phyloP scores from a whole-genome alignment of 78 protist species.

The Speleostelium caveatum region DNA sequence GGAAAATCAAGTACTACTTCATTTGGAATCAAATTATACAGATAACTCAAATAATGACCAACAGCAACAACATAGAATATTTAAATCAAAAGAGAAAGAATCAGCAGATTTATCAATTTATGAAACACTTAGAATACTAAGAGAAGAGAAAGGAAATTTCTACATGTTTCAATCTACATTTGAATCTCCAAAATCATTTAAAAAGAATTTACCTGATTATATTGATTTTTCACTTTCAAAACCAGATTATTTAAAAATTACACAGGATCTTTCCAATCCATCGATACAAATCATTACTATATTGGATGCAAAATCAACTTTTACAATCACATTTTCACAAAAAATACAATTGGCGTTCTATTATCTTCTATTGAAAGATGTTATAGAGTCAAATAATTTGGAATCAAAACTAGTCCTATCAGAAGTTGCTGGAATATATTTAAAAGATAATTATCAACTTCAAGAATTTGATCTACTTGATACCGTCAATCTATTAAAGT shows the following conservation, averaged over 20 bases:
- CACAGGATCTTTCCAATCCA: not conserved
- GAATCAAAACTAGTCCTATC: not conserved
- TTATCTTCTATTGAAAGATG: constrained; percentile 17
- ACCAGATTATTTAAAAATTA: constrained; percentile 43
- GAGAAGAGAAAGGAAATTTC: constrained; percentile 1
- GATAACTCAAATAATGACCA: not conserved
- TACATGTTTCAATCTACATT: constrained; percentile 60
- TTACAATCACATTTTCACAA: constrained; percentile 30
- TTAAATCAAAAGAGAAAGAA: not conserved
- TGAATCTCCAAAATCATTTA: not conserved
- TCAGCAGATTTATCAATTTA: not conserved
- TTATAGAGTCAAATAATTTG: constrained; percentile 5
- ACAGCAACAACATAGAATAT: not conserved
- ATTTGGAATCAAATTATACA: not conserved
- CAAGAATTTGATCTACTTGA: not conserved
- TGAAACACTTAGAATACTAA: constrained; percentile 16
- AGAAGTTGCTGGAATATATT: constrained; percentile 27
- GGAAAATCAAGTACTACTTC: constrained; percentile 28
- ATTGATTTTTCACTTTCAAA: constrained; percentile 45
- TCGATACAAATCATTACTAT: constrained; percentile 22
- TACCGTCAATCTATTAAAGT: not conserved
- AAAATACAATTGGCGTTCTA: constrained; percentile 67
- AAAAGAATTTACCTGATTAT: not conserved
- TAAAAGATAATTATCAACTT: constrained; percentile 20
- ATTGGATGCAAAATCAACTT: constrained; percentile 71